Evolutionary conservation across 257 asterid genomes (phyloP).

Genomic region (Vinca minor): DNA sequence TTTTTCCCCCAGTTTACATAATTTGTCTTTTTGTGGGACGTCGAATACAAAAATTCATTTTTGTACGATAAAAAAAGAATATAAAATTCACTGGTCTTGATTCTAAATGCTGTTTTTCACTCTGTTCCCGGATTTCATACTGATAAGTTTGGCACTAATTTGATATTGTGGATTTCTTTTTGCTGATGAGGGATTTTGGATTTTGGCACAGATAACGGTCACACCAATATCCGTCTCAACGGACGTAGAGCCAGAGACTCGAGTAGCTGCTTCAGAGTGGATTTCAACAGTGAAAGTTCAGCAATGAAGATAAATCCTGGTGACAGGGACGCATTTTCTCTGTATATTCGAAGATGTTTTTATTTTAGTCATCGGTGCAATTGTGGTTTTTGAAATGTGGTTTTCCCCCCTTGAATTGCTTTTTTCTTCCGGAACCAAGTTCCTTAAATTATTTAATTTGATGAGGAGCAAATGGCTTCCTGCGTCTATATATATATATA

Average conservation of each 20-base stretch:
- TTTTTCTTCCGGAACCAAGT: background rate
- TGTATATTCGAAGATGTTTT: conserved; percentile 17
- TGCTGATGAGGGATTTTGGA: no score
- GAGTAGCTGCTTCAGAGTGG: conserved; percentile 33
- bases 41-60: no score
- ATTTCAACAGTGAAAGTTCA: conserved; percentile 22
- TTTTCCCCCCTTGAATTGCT: background rate
- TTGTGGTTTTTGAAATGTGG: conserved; percentile 8
- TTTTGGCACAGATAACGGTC: conserved; percentile 28
- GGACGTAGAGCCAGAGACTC: conserved; percentile 21
- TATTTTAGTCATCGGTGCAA: conserved; percentile 1
- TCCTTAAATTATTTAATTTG: conserved; percentile 9
- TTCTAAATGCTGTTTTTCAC: background rate
- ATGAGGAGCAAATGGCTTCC: conserved; percentile 16
- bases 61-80: no score
- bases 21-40: no score
- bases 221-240: conserved; percentile 25
- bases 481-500: no score
- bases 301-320: conserved; percentile 8
- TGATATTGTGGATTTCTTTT: no score
- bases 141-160: background rate
- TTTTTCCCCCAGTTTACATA: no score
- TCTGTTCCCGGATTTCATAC: background rate
- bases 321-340: conserved; percentile 3
- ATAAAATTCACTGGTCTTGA: no score